These are phyloP conservation scores for Moricandia arvensis DNA, from an alignment of 345 rosid species.

Conservation along the genomic window DNA sequence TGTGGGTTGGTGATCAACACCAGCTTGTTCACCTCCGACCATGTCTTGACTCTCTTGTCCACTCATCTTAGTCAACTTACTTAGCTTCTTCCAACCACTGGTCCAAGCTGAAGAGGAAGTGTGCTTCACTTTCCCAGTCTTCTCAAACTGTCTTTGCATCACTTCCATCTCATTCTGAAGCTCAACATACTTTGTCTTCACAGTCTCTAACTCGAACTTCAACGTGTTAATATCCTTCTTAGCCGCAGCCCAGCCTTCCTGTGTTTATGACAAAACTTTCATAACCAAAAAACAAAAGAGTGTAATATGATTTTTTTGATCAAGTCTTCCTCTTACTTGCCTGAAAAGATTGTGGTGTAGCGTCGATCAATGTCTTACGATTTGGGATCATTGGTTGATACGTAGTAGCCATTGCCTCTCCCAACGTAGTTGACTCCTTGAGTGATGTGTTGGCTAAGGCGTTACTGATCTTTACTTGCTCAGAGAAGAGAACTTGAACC, in stretches of 20 bases:
- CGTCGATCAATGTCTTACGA: constrained; percentile 82
- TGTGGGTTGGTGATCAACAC: constrained; percentile 47
- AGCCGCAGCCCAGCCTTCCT: constrained; percentile 89
- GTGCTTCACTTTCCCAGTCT: constrained; percentile 65
- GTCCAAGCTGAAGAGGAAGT: constrained; percentile 62
- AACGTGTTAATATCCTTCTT: constrained; percentile 91
- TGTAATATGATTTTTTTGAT: not conserved
- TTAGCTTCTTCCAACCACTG: constrained; percentile 89
- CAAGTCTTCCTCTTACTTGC: constrained; percentile 32
- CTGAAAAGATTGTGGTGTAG: constrained; percentile 89
- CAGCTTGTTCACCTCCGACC: constrained; percentile 53
- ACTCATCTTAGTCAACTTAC: constrained; percentile 74
- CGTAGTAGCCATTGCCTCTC: constrained; percentile 46
- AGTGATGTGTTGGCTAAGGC: constrained; percentile 65
- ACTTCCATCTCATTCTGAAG: constrained; percentile 87
- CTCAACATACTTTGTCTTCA: constrained; percentile 80
- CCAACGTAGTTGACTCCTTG: constrained; percentile 50
- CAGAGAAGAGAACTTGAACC: constrained; percentile 93
- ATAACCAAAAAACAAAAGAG: not conserved
- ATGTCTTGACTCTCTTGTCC: constrained; percentile 55
- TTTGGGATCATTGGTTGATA: constrained; percentile 76
- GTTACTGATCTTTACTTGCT: constrained; percentile 89
- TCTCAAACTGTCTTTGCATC: constrained; percentile 83
- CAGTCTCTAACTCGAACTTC: constrained; percentile 81
- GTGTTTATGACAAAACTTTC: not conserved